Evolutionary conservation across 345 rosid genomes (phyloP), one percentile per base, ranked within the genome.

Genomic region (Hypericum perforatum): DNA sequence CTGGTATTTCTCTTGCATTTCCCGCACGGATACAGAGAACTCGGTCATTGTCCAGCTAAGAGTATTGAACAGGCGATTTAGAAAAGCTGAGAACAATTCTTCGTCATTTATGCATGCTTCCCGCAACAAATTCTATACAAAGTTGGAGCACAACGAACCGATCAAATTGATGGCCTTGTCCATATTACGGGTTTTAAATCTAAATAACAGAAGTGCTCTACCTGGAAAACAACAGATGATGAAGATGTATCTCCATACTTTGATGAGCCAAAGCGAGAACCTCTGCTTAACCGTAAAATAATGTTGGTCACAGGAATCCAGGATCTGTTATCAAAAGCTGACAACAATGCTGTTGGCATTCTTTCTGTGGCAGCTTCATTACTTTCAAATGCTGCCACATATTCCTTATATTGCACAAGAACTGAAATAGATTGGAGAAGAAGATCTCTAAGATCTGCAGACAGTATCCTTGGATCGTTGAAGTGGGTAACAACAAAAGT

Each of bases 21-120:
- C 95, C 51, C 95, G 79, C 39, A 92, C 75, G 41, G 94, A 88
- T 72, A 88, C 94, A 58, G 96, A 92, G 64, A 92, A 88, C 70
- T 85, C 98, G 5, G 94, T 92, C 85, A 92, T 83, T 51, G 89
- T 85, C 98, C 96, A 92, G 80, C 98, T 92, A 53, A 92, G 77
- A 3, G 94, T 92, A 77, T 92, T 92, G 63, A 92, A 92, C 16
- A 92, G 70, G 41, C 90, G 95, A 72, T 92, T 92, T 37, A 92
- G 83, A 71, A 88, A 92, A 63, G 84, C 78, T 41, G 94, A 88
- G 66, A 92, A 83, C 61, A 92, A 60, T 47, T 76, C 86, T 58
- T 66, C 79, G 43, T 92, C 77, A 61, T 52, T 66, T 52, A 75
- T 64, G 70, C 94, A 88, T 58, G 82, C 95, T 70, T 92, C 95